phyloP scores from a whole-genome alignment of 768 basidiomycete species.

The Leccinum pellstonianum region DNA sequence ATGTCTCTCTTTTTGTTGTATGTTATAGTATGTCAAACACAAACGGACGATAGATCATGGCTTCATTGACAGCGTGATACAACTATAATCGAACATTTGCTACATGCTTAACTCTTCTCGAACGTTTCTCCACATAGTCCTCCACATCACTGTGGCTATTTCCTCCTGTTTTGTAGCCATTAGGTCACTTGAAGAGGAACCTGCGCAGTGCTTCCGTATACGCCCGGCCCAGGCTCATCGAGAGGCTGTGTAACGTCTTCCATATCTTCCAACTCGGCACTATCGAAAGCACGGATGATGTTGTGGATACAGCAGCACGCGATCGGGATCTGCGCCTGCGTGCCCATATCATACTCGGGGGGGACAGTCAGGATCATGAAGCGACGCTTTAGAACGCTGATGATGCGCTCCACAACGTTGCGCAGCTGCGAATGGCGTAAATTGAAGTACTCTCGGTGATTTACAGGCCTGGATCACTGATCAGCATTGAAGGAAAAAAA shows the following conservation, averaged over 20 bases:
- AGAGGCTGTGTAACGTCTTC: background rate
- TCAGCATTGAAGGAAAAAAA: background rate
- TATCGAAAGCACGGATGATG: background rate
- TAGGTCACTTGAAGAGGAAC: background rate
- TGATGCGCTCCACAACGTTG: background rate
- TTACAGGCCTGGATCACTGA: background rate
- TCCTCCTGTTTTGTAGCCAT: background rate
- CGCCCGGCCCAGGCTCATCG: background rate
- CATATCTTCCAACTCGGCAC: background rate
- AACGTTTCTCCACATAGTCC: background rate
- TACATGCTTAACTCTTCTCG: background rate
- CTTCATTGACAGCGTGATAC: background rate
- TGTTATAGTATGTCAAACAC: too few species aligned
- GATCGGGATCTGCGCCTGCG: background rate
- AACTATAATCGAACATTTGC: background rate
- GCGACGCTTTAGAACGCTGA: background rate
- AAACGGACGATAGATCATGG: background rate
- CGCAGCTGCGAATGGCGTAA: background rate
- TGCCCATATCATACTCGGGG: background rate
- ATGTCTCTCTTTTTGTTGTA: too few species aligned
- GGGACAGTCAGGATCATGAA: background rate
- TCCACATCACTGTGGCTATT: background rate
- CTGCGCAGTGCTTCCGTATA: background rate
- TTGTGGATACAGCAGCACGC: background rate
- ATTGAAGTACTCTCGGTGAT: background rate